These are phyloP conservation scores for Rhizopus microsporus DNA, from an alignment of 371 early-diverging fungal species.

Conservation along the genomic window DNA sequence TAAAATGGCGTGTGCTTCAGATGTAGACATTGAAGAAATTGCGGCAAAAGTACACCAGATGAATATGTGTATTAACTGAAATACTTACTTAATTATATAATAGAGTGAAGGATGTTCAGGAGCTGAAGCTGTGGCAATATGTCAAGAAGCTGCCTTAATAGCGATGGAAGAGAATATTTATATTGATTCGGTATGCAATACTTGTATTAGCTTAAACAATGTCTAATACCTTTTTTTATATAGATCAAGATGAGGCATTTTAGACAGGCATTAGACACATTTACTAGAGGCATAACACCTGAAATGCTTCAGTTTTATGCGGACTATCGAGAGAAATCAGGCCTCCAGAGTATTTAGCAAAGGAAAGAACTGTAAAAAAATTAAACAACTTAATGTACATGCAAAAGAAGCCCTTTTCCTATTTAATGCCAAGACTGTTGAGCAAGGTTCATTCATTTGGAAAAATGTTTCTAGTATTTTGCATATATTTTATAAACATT, in stretches of 20 bases:
- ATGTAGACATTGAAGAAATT: conserved; percentile 65
- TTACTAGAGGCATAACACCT: conserved; percentile 81
- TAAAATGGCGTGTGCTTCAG: conserved; percentile 64
- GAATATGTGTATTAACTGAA: not conserved
- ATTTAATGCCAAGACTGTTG: too few relatives aligned
- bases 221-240: not conserved
- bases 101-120: conserved; percentile 93
- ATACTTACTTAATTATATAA: not conserved
- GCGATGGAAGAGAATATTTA: conserved; percentile 89
- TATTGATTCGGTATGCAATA: conserved; percentile 47
- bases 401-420: too few relatives aligned
- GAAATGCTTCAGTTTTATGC: conserved; percentile 92
- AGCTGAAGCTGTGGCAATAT: conserved; percentile 92
- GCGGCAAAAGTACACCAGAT: conserved; percentile 50
- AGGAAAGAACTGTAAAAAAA: not conserved
- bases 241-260: conserved; percentile 76
- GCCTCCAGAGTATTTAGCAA: conserved; percentile 45
- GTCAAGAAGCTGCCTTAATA: conserved; percentile 91
- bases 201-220: not conserved
- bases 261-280: conserved; percentile 52
- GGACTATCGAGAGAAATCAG: conserved; percentile 60
- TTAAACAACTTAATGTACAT: too few relatives aligned
- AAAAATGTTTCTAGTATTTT: too few relatives aligned
- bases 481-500: too few relatives aligned
- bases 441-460: too few relatives aligned